Evolutionary conservation across 1,284 basidiomycete species (phyloP).

Genomic region (Pascua sp.): DNA sequence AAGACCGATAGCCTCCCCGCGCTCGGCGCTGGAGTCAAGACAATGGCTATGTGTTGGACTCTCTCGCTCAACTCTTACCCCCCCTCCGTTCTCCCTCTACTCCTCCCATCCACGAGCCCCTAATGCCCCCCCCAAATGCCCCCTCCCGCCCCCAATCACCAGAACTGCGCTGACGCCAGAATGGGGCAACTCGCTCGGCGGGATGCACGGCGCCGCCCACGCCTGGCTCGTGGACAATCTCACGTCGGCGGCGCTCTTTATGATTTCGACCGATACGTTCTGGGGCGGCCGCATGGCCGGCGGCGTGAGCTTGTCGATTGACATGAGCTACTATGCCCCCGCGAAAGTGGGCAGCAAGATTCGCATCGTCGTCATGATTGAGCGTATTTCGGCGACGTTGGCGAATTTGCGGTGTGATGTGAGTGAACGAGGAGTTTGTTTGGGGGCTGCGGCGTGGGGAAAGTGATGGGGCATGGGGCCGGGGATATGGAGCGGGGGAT

Average conservation of each 20-base stretch:
- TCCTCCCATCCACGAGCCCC: no score
- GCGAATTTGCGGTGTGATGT: constrained; percentile 11
- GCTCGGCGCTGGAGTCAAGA: no score
- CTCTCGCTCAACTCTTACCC: no score
- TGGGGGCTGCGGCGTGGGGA: no score
- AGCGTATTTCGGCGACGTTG: constrained; percentile 9
- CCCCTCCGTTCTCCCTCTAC: no score
- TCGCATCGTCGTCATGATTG: constrained; percentile 8
- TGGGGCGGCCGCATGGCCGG: constrained; percentile 34
- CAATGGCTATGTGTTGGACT: no score
- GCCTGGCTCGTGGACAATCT: constrained; percentile 38
- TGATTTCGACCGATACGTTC: constrained; percentile 11
- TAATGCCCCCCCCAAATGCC: no score
- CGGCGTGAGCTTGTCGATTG: constrained; percentile 30
- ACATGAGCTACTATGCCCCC: constrained; percentile 29
- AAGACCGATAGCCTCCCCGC: no score
- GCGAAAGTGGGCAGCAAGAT: constrained; percentile 5
- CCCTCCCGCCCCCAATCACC: no score
- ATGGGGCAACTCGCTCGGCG: constrained; percentile 31
- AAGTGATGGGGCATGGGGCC: background rate
- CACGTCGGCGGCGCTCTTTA: background rate
- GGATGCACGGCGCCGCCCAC: constrained; percentile 39
- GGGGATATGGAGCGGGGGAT: no score
- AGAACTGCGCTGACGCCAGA: constrained; percentile 15
- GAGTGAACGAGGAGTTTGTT: background rate